Base-by-base conservation (phyloP, 164 flowering plant species). In the Berberis vulgaris region DNA sequence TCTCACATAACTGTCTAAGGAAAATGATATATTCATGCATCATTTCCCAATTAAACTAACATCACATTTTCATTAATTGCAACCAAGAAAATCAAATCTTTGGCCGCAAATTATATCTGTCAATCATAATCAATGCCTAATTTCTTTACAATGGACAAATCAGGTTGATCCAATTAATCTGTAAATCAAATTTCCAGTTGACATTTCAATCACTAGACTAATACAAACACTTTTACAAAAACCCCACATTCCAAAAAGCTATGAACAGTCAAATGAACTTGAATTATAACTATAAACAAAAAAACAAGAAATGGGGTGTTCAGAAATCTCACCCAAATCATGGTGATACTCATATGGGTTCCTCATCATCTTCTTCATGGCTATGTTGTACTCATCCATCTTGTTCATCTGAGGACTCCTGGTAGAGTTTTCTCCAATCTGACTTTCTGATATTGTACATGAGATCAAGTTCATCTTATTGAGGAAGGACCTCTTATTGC, bases 261-360 rank as follows among this genome's bases (percentile, higher is more conserved):
- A 47, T 46, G 57, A 56, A 2, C 54, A 57, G n/a, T 26, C 38
- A 41, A 53, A 45, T 39, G 56, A 39, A 43, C 41, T 1, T 12
- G 40, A 60, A 55, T n/a, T 39, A 13, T 8, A 41, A 6, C n/a
- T 46, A 60, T 1, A 38, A 43, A 70, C 41, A 43, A 41, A 45
- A 41, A 60, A 59, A 64, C 7, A 54, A 39, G 45, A 46, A 11
- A 45, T 40, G 44, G 43, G 49, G 2, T 11, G 40, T 1, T n/a
- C 26, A 58, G 44, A 60, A 59, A 62, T 71, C 74, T 44, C 46
- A 89, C 98, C 97, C 40, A 93, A 84, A 71, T 90, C 92, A 56
- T 93, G 98, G 65, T 93, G 97, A 68, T 93, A 90, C 72, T 90
- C 97, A 64, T 85, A 90, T 40, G 97, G 98, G 78, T 82, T 93